phyloP scores from a whole-genome alignment of 306 rosid species.

The Purshia tridentata region DNA sequence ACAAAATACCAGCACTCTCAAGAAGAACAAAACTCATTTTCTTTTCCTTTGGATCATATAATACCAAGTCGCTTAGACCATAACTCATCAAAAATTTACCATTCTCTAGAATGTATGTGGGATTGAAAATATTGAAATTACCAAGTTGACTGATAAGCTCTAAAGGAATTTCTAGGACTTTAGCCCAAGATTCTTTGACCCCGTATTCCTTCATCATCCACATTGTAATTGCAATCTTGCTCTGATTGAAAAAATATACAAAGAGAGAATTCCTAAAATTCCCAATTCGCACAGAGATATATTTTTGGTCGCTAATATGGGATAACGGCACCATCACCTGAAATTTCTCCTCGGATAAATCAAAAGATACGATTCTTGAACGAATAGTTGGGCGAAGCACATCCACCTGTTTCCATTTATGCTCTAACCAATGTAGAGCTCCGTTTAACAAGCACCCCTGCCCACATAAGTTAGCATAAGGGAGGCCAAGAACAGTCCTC shows the following conservation, averaged over 20 bases:
- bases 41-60: background rate
- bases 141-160: background rate
- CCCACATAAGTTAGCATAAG: background rate
- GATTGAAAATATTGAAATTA: background rate
- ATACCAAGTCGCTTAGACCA: background rate
- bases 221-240: background rate
- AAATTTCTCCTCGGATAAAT: conserved; percentile 6
- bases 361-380: background rate
- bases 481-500: background rate
- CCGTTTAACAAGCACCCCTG: background rate
- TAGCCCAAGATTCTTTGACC: conserved; percentile 1
- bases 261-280: background rate
- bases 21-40: conserved; percentile 1
- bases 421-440: conserved; percentile 5
- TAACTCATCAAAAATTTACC: background rate
- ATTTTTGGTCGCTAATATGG: background rate
- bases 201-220: conserved; percentile 7
- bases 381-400: background rate
- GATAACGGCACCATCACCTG: background rate
- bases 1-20: background rate
- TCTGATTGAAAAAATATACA: background rate
- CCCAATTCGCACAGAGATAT: background rate
- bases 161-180: background rate
- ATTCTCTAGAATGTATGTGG: background rate
- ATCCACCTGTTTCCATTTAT: background rate